A percentile compares a stretch with the other conserved stretches of the same genome.
Conservation (phyloP, 2,329 filamentous ascomycete genomes). For the Fusarium sp. region DNA sequence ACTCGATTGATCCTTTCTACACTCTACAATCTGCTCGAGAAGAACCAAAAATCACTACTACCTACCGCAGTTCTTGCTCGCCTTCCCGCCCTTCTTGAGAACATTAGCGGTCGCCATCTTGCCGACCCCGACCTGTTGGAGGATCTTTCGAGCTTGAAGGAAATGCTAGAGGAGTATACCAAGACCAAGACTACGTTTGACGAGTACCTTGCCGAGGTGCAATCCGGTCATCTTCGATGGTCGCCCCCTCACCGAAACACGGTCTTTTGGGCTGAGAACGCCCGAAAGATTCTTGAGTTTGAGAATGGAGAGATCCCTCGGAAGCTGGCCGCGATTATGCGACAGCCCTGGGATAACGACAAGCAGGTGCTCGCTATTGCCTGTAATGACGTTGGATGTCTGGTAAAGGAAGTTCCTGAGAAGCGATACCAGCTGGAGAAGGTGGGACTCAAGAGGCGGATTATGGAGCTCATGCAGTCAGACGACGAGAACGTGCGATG, state of each 20-base stretch:
- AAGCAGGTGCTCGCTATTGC: slow-evolving; percentile 92
- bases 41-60: slow-evolving; percentile 80
- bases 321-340: slow-evolving; percentile 88
- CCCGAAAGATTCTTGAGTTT: slow-evolving; percentile 86
- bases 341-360: slow-evolving; percentile 80
- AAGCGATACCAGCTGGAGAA: slow-evolving; percentile 85
- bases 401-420: slow-evolving; percentile 92
- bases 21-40: slow-evolving; percentile 84
- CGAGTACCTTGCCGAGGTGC: slow-evolving; percentile 89
- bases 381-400: slow-evolving; percentile 90
- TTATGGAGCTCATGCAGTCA: slow-evolving; percentile 96
- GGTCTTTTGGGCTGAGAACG: slow-evolving; percentile 93
- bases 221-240: slow-evolving; percentile 91
- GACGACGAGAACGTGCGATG: slow-evolving; percentile 90
- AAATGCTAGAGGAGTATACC: slow-evolving; percentile 76
- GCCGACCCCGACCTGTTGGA: slow-evolving; percentile 76
- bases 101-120: slow-evolving; percentile 73
- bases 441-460: slow-evolving; percentile 84
- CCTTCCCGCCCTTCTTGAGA: slow-evolving; percentile 78
- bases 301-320: slow-evolving; percentile 84
- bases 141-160: slow-evolving; percentile 72
- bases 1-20: slow-evolving; percentile 92
- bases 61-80: slow-evolving; percentile 89
- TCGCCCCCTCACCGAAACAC: slow-evolving; percentile 90
- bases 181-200: slow-evolving; percentile 85